These are phyloP conservation scores for Aureobasidium subglaciale DNA, from an alignment of 2,329 filamentous ascomycete genomes.

Conservation along the genomic window DNA sequence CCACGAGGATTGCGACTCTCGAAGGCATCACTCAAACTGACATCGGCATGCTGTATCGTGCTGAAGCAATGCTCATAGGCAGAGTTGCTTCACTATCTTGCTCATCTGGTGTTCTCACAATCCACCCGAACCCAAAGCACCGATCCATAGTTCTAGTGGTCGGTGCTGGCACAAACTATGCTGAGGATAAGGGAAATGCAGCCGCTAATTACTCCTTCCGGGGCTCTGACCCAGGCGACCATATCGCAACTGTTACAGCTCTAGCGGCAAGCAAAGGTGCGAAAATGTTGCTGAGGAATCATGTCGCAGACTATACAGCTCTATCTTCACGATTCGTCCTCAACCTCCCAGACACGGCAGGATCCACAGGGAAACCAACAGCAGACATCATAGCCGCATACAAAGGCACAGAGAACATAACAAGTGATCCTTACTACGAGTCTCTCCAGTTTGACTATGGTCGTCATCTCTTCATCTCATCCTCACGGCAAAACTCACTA, in stretches of 20 bases:
- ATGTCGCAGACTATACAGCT: slow-evolving; percentile 37
- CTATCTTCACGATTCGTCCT: slow-evolving; percentile 38
- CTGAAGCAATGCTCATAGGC: slow-evolving; percentile 29
- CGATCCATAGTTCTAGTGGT: slow-evolving; percentile 36
- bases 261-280: slow-evolving; percentile 31
- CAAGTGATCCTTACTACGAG: slow-evolving; percentile 46
- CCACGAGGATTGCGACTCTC: slow-evolving; percentile 25
- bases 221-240: slow-evolving; percentile 38
- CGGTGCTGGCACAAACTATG: slow-evolving; percentile 43
- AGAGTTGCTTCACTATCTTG: slow-evolving; percentile 16
- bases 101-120: slow-evolving; percentile 21
- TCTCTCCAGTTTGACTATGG: slow-evolving; percentile 48
- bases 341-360: slow-evolving; percentile 38
- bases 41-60: slow-evolving; percentile 40
- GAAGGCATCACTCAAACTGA: slow-evolving; percentile 35
- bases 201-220: slow-evolving; percentile 41
- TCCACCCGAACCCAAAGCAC: slow-evolving; percentile 26
- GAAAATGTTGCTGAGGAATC: slow-evolving; percentile 27
- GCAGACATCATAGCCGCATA: slow-evolving; percentile 28
- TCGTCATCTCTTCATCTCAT: slow-evolving; percentile 49
- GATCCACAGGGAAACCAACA: slow-evolving; percentile 37
- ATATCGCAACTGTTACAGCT: slow-evolving; percentile 31
- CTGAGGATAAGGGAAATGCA: slow-evolving; percentile 42
- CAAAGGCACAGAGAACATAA: slow-evolving; percentile 29
- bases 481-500: slow-evolving; percentile 44